Percentiles rank a stretch among this genome's conserved stretches.
Evolutionary conservation across 192 early-diverging fungal species (phyloP).

Genomic region (Podila horticola): DNA sequence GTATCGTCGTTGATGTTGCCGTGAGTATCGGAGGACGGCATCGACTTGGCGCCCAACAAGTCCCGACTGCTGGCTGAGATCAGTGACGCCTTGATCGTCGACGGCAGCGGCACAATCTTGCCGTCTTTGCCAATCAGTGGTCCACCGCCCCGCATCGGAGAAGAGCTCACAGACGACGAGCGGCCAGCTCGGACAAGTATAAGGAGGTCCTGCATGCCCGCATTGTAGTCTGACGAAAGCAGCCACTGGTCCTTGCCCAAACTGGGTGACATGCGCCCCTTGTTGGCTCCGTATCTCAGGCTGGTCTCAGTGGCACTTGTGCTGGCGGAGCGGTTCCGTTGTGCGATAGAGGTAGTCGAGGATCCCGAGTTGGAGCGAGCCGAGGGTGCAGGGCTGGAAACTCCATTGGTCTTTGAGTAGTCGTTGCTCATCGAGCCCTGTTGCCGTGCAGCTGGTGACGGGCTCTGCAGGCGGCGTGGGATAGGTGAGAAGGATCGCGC

Average conservation of each 20-base stretch:
- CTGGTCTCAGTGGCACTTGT: constrained; percentile 4
- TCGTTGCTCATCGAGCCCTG: neutral
- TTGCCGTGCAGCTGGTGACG: constrained; percentile 18
- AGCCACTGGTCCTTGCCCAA: constrained; percentile 35
- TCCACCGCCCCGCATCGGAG: constrained; percentile 3
- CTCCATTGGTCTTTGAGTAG: neutral
- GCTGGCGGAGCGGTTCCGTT: constrained; percentile 26
- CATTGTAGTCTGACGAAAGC: constrained; percentile 43
- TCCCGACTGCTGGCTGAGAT: neutral
- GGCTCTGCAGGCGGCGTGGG: constrained; percentile 35
- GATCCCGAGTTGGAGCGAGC: constrained; percentile 16
- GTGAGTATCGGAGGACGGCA: neutral
- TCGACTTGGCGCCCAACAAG: neutral
- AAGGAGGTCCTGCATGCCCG: constrained; percentile 47
- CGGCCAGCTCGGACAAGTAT: constrained; percentile 40
- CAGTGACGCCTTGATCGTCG: constrained; percentile 40
- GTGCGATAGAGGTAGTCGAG: constrained; percentile 3
- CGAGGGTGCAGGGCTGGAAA: constrained; percentile 1
- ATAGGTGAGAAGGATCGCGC: constrained; percentile 34
- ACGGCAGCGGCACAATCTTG: constrained; percentile 32
- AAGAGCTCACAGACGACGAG: constrained; percentile 39
- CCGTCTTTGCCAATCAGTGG: constrained; percentile 47
- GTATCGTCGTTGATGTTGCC: neutral
- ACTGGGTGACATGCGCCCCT: neutral
- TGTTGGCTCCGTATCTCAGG: neutral